Conservation (phyloP, 495 filamentous ascomycete species). For the Hypoxylon cercidicola region DNA sequence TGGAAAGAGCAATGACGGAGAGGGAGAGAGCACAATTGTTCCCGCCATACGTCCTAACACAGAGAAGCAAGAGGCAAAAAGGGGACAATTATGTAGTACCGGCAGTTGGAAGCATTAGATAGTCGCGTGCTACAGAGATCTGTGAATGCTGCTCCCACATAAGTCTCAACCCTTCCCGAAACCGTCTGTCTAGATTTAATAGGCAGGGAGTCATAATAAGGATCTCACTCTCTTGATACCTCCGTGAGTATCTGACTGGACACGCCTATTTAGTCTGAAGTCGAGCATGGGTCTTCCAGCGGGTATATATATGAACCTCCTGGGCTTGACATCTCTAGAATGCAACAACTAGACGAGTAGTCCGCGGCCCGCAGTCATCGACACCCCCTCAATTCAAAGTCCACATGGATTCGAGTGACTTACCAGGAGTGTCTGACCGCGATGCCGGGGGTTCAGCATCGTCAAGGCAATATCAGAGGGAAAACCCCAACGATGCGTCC, state of each 20-base stretch:
- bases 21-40: conserved; percentile 24
- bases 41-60: conserved; percentile 38
- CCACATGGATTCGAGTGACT: conserved; percentile 30
- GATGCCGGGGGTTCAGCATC: conserved; percentile 4
- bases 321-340: conserved; percentile 12
- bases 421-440: conserved; percentile 4
- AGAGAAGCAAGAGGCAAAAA: conserved; percentile 40
- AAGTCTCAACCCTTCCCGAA: conserved; percentile 42
- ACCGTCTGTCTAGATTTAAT: conserved; percentile 38
- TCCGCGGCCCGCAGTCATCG: conserved; percentile 11
- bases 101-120: conserved; percentile 40
- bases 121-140: conserved; percentile 45
- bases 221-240: conserved; percentile 14
- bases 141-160: conserved; percentile 31
- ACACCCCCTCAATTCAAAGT: conserved; percentile 1
- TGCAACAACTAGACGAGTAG: conserved; percentile 18
- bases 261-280: conserved; percentile 6
- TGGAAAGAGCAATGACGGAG: conserved; percentile 20
- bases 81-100: conserved; percentile 38
- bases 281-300: conserved; percentile 13
- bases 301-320: conserved; percentile 33
- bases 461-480: conserved; percentile 2
- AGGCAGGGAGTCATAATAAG: conserved; percentile 23
- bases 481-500: conserved; percentile 17
- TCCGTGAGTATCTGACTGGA: not conserved